Percentiles rank a stretch among this genome's conserved stretches.
phyloP scores from a whole-genome alignment of 805 yeast genomes.

The Saccharomycopsis fibuligera region DNA sequence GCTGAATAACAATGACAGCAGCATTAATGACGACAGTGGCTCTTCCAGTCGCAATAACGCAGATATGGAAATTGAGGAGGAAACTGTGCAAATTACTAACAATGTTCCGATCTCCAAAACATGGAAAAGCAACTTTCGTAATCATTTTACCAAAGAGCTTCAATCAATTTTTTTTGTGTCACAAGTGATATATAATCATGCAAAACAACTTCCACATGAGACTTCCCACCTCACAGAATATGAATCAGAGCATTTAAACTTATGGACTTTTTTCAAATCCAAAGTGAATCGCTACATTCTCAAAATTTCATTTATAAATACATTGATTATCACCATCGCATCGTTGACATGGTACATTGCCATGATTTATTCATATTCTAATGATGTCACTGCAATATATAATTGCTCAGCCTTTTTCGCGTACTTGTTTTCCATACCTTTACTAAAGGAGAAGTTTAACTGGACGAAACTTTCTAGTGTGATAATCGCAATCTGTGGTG shows the following conservation, averaged over 20 bases:
- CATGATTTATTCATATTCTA: conserved; percentile 71
- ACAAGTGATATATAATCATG: conserved; percentile 6
- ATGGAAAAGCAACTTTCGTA: no score
- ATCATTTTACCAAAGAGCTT: not conserved
- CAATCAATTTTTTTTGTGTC: not conserved
- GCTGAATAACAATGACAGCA: no score
- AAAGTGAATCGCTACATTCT: conserved; percentile 33
- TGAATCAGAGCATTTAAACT: not conserved
- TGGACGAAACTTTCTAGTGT: conserved; percentile 64
- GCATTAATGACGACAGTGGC: no score
- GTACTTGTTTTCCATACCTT: conserved; percentile 72
- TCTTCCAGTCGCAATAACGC: no score
- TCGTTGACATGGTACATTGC: conserved; percentile 85
- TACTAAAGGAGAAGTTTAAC: conserved; percentile 60
- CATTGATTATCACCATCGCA: conserved; percentile 60
- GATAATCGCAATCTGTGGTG: conserved; percentile 65
- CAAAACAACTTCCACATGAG: not conserved
- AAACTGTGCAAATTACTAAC: no score
- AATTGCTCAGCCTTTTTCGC: conserved; percentile 89
- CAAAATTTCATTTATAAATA: conserved; percentile 37
- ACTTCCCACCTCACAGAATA: not conserved
- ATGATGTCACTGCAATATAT: conserved; percentile 86
- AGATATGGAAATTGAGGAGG: no score
- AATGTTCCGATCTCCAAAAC: no score
- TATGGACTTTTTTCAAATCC: not conserved